Evolutionary conservation across 345 rosid species (phyloP).

Genomic region (Turritis glabra): DNA sequence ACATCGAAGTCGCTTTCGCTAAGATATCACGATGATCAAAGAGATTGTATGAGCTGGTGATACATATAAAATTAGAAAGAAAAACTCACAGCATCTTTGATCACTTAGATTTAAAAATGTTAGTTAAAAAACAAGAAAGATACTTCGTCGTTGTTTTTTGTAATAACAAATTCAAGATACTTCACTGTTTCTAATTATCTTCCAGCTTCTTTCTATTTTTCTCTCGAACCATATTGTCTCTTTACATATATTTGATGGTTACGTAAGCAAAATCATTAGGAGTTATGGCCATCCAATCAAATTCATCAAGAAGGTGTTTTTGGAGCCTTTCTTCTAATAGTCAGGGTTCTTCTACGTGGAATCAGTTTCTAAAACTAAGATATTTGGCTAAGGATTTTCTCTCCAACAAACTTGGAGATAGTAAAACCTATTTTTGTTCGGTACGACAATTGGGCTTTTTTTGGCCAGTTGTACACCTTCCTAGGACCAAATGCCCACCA

Average conservation of each 20-base stretch:
- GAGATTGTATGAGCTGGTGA: conserved; percentile 34
- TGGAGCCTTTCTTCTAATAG: no score
- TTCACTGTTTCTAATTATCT: not conserved
- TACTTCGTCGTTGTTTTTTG: not conserved
- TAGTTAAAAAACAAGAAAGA: not conserved
- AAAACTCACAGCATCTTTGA: conserved; percentile 27
- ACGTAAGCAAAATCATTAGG: not conserved
- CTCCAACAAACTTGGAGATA: no score
- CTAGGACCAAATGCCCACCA: no score
- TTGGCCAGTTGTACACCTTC: no score
- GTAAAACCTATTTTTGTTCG: no score
- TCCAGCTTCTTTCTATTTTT: not conserved
- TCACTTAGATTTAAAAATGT: conserved; percentile 21
- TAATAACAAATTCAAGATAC: no score
- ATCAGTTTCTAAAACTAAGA: no score
- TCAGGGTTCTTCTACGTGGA: no score
- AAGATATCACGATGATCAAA: conserved; percentile 30
- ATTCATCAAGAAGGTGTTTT: no score
- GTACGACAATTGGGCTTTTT: no score
- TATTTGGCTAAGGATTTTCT: no score
- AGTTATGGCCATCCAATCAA: not conserved
- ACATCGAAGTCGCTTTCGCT: conserved; percentile 20
- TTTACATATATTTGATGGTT: not conserved
- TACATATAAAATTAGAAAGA: conserved; percentile 1
- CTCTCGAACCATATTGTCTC: not conserved